A percentile compares a stretch with the other conserved stretches of the same genome.
Evolutionary conservation across 75 land plant genomes (phyloP).

Genomic region (Sequoiadendron giganteum): DNA sequence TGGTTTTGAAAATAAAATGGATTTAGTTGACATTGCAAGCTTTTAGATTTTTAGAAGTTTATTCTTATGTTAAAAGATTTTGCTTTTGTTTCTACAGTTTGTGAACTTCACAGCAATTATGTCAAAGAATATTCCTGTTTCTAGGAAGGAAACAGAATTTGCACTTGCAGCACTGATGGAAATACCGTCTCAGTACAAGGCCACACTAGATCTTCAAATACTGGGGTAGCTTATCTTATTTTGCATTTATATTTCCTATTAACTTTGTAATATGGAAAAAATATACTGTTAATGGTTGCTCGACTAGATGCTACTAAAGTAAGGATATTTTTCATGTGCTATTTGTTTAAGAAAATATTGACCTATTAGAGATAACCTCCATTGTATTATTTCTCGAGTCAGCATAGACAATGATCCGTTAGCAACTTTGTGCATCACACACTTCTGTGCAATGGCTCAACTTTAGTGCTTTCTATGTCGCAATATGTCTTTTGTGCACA

Average conservation of each 20-base stretch:
- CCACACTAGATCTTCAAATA: slow-evolving; percentile 64
- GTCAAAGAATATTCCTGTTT: slow-evolving; percentile 46
- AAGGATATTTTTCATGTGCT: not conserved
- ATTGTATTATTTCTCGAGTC: not conserved
- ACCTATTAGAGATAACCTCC: not conserved
- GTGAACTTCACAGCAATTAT: slow-evolving; percentile 91
- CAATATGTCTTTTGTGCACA: too few species aligned
- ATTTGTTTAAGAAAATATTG: not conserved
- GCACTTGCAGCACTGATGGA: slow-evolving; percentile 92
- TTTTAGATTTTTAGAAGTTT: not conserved
- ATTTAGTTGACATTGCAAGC: not conserved
- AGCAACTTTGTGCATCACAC: too few species aligned
- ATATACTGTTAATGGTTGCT: not conserved
- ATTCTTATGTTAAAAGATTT: not conserved
- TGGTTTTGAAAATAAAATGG: not conserved
- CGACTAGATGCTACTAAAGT: not conserved
- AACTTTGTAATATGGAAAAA: not conserved
- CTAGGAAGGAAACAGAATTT: slow-evolving; percentile 72
- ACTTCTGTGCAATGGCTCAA: too few species aligned
- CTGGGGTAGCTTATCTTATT: slow-evolving; percentile 36
- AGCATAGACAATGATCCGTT: not conserved
- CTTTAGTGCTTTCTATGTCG: too few species aligned
- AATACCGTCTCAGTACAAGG: slow-evolving; percentile 89
- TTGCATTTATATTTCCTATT: not conserved
- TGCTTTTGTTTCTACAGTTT: slow-evolving; percentile 47